phyloP scores from a whole-genome alignment of 176 grass and related monocot species.

The sorghum (Sorghum bicolor) region DNA sequence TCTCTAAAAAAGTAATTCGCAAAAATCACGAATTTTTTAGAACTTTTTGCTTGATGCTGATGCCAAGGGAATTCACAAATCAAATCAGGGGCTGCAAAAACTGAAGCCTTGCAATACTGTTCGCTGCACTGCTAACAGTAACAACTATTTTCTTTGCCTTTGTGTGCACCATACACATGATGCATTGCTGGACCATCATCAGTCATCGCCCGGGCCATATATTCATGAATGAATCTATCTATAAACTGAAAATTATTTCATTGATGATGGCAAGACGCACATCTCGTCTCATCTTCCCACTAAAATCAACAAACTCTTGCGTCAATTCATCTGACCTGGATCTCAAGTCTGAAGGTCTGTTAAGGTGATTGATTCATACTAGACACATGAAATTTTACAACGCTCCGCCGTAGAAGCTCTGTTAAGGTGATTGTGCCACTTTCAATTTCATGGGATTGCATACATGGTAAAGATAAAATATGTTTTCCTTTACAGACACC shows the following conservation, averaged over 20 bases:
- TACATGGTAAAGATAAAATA: constrained; percentile 18
- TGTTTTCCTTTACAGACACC: background rate
- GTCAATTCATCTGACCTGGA: constrained; percentile 78
- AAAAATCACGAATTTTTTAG: no score
- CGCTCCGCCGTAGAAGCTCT: background rate
- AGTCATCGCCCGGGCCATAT: constrained; percentile 61
- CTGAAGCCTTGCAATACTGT: constrained; percentile 84
- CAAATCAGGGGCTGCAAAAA: constrained; percentile 48
- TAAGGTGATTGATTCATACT: no score
- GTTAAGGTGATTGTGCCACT: constrained; percentile 25
- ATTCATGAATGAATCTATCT: constrained; percentile 68
- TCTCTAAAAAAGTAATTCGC: no score
- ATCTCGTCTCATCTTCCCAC: constrained; percentile 82
- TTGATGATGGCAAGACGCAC: constrained; percentile 75
- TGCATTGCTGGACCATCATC: constrained; percentile 70
- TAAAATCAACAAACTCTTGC: constrained; percentile 97
- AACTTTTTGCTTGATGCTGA: no score
- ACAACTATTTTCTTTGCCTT: constrained; percentile 75
- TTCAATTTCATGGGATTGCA: background rate
- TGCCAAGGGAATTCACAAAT: no score
- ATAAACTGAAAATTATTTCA: constrained; percentile 79
- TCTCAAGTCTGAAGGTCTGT: no score
- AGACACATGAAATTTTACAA: constrained; percentile 9
- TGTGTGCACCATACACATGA: constrained; percentile 75
- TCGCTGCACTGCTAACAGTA: constrained; percentile 62